These are phyloP conservation scores for Albugo candida DNA, from an alignment of 352 stramenopile genomes.

Conservation along the genomic window DNA sequence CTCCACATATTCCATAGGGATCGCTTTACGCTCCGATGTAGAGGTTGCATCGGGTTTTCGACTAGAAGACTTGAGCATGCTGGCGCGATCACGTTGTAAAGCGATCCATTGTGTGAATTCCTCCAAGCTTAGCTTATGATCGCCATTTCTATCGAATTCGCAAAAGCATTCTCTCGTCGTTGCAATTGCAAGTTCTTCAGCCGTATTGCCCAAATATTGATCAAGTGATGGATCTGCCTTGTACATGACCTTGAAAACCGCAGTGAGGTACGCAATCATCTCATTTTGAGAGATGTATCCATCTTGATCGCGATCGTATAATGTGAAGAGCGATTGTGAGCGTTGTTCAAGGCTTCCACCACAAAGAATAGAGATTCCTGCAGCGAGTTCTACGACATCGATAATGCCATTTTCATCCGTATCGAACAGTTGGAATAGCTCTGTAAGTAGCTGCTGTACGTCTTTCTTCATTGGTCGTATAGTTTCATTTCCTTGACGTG, in stretches of 20 bases:
- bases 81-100: too few relatives aligned
- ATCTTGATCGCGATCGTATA: conserved; percentile 73
- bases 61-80: too few relatives aligned
- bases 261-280: conserved; percentile 67
- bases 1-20: too few relatives aligned
- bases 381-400: conserved; percentile 70
- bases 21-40: too few relatives aligned
- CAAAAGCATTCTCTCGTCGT: conserved; percentile 35
- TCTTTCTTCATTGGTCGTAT: conserved; percentile 12
- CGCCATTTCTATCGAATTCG: conserved; percentile 12
- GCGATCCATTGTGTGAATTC: conserved; percentile 10
- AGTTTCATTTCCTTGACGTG: too few relatives aligned
- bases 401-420: conserved; percentile 55
- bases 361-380: conserved; percentile 75
- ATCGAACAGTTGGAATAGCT: conserved; percentile 73
- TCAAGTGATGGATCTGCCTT: conserved; percentile 51
- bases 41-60: too few relatives aligned
- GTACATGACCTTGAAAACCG: conserved; percentile 75
- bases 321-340: conserved; percentile 51
- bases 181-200: conserved; percentile 1
- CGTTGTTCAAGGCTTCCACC: conserved; percentile 52
- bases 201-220: conserved; percentile 27
- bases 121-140: conserved; percentile 12
- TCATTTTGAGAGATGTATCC: conserved; percentile 61
- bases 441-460: conserved; percentile 29